These are phyloP conservation scores for Astrocystis sublimbata DNA, from an alignment of 495 filamentous ascomycete species.

Conservation along the genomic window DNA sequence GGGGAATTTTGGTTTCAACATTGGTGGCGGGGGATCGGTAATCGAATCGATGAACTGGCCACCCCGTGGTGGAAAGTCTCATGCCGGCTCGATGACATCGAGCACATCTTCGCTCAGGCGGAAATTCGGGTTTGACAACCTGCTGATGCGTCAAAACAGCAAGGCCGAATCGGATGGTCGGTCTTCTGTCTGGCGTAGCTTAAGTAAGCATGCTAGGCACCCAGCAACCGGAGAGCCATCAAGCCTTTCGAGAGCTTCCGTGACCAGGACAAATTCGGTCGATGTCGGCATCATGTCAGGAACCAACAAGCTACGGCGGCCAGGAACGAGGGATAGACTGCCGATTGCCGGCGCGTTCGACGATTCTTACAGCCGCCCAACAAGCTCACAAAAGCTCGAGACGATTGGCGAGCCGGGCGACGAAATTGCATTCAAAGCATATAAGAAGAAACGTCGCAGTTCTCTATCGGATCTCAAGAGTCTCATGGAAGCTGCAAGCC, in stretches of 20 bases:
- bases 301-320: slow-evolving; percentile 55
- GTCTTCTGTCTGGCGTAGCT: slow-evolving; percentile 78
- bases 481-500: slow-evolving; percentile 50
- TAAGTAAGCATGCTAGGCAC: slow-evolving; percentile 77
- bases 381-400: slow-evolving; percentile 48
- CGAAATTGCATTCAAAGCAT: slow-evolving; percentile 39
- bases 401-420: slow-evolving; percentile 54
- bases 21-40: slow-evolving; percentile 32
- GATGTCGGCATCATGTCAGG: slow-evolving; percentile 62
- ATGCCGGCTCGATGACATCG: slow-evolving; percentile 54
- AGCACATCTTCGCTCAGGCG: slow-evolving; percentile 83
- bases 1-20: slow-evolving; percentile 42
- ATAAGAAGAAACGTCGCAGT: slow-evolving; percentile 82
- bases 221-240: slow-evolving; percentile 53
- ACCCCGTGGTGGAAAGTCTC: slow-evolving; percentile 45
- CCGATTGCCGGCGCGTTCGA: slow-evolving; percentile 64
- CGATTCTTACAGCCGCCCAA: slow-evolving; percentile 44
- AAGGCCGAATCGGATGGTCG: slow-evolving; percentile 66
- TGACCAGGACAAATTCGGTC: slow-evolving; percentile 78
- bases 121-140: slow-evolving; percentile 73
- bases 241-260: slow-evolving; percentile 62
- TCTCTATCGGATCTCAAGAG: slow-evolving; percentile 85
- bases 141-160: slow-evolving; percentile 72
- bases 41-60: slow-evolving; percentile 52
- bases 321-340: slow-evolving; percentile 66